A percentile compares a stretch with the other conserved stretches of the same genome.
Conservation (phyloP, 345 rosid species). For the Aquilaria yunnanensis region DNA sequence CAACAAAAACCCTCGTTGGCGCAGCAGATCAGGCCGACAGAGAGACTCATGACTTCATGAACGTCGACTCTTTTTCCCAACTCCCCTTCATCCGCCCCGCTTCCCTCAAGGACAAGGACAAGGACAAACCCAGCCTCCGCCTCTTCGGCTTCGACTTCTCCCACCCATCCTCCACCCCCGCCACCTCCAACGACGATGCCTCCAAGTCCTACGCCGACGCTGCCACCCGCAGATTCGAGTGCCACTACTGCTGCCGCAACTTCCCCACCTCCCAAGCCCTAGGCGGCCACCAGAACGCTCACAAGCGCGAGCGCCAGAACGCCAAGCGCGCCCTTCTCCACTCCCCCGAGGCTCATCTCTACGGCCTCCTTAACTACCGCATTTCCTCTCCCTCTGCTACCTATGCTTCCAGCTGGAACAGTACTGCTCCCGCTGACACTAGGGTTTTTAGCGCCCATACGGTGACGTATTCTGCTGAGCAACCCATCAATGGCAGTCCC, state of each 20-base stretch:
- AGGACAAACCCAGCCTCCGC: conserved; percentile 30
- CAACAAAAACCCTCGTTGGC: no score
- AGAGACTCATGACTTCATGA: conserved; percentile 56
- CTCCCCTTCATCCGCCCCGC: conserved; percentile 71
- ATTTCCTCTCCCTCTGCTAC: conserved; percentile 7
- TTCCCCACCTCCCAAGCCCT: conserved; percentile 48
- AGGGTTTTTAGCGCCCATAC: conserved; percentile 9
- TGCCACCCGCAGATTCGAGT: conserved; percentile 29
- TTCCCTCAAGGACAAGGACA: conserved; percentile 23
- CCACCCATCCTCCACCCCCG: neutral
- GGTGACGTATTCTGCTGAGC: neutral
- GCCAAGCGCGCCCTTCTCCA: conserved; percentile 33
- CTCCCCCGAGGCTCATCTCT: conserved; percentile 1
- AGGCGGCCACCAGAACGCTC: conserved; percentile 58
- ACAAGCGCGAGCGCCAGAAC: conserved; percentile 43
- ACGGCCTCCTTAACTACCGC: conserved; percentile 11
- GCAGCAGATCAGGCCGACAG: conserved; percentile 1
- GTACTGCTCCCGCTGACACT: neutral
- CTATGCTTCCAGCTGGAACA: neutral
- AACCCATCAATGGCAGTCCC: conserved; percentile 10
- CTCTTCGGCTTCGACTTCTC: conserved; percentile 69
- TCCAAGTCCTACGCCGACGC: conserved; percentile 8
- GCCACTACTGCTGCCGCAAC: conserved; percentile 33
- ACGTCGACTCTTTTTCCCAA: conserved; percentile 44
- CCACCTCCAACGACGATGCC: conserved; percentile 2